Percentiles rank a stretch among this genome's conserved stretches.
phyloP scores from a whole-genome alignment of 2,329 filamentous ascomycete genomes.

The Fusarium ramigenum region DNA sequence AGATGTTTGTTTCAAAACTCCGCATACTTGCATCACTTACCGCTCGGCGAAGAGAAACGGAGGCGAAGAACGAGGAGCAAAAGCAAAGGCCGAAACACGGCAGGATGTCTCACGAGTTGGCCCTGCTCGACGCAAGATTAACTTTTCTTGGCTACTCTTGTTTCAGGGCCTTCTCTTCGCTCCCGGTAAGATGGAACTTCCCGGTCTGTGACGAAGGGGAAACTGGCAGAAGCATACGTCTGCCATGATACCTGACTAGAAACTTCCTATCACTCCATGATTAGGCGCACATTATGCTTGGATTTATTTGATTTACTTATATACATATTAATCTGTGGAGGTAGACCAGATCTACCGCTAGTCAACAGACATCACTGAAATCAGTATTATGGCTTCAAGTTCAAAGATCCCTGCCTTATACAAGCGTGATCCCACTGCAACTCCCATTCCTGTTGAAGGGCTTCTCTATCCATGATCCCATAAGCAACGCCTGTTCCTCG shows the following conservation, averaged over 20 bases:
- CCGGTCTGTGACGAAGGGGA: accelerated
- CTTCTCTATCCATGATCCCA: not conserved
- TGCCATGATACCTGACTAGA: too few relatives aligned
- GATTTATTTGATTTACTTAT: too few relatives aligned
- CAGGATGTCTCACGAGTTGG: not conserved
- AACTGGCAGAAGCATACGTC: not conserved
- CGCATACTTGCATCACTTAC: not conserved
- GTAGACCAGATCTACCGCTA: too few relatives aligned
- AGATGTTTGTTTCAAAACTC: not conserved
- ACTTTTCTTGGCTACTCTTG: not conserved
- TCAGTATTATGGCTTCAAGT: not conserved
- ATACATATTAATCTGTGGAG: not conserved
- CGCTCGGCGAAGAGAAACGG: not conserved
- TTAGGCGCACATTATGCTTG: too few relatives aligned
- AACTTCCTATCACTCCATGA: too few relatives aligned
- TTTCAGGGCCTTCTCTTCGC: not conserved
- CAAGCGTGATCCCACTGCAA: slow-evolving; percentile 16
- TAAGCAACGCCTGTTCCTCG: not conserved
- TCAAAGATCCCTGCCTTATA: slow-evolving; percentile 24
- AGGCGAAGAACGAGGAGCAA: not conserved
- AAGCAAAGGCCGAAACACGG: not conserved
- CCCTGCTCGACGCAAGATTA: not conserved
- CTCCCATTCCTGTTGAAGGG: not conserved
- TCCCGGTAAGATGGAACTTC: not conserved
- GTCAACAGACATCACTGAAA: accelerated